Conservation (phyloP, 495 filamentous ascomycete genomes). For the Hamigera avellanea region DNA sequence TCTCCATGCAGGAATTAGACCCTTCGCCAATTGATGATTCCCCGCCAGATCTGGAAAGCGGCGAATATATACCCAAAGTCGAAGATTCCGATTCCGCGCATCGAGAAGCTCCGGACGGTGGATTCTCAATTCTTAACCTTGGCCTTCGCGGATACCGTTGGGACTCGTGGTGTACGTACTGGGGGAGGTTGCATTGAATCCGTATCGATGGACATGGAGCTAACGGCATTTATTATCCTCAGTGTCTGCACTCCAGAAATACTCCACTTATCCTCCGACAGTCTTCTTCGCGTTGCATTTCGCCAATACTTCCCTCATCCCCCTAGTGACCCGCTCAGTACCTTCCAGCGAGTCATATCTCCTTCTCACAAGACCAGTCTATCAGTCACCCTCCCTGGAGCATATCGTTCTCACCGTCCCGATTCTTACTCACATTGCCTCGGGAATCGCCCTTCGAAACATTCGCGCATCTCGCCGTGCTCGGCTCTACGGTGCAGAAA, state of each 20-base stretch:
- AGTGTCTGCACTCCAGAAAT: conserved; percentile 75
- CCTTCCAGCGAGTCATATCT: conserved; percentile 43
- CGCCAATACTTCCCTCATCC: conserved; percentile 66
- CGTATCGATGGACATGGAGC: too few species aligned
- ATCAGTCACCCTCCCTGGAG: conserved; percentile 56
- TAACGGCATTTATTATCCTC: conserved; percentile 3
- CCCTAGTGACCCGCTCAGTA: conserved; percentile 46
- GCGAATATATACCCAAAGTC: conserved; percentile 44
- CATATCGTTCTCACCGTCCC: conserved; percentile 35
- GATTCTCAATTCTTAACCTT: conserved; percentile 22
- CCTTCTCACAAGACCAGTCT: conserved; percentile 55
- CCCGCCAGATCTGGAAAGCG: conserved; percentile 37
- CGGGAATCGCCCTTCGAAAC: conserved; percentile 65
- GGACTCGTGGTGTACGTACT: conserved; percentile 47
- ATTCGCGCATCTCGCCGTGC: conserved; percentile 56
- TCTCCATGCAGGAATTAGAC: conserved; percentile 67
- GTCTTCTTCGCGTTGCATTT: conserved; percentile 69
- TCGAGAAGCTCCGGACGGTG: conserved; percentile 2
- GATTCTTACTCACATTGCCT: conserved; percentile 39
- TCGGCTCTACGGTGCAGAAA: conserved; percentile 56
- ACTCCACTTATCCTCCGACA: conserved; percentile 78
- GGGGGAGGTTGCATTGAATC: too few species aligned
- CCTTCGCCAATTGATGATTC: conserved; percentile 66
- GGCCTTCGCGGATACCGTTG: conserved; percentile 50
- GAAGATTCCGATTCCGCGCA: conserved; percentile 8